Percentiles rank a stretch among this genome's conserved stretches.
These are phyloP conservation scores for Cutaneotrichosporon cutaneum DNA, from an alignment of 1,284 basidiomycete genomes.

Conservation along the genomic window DNA sequence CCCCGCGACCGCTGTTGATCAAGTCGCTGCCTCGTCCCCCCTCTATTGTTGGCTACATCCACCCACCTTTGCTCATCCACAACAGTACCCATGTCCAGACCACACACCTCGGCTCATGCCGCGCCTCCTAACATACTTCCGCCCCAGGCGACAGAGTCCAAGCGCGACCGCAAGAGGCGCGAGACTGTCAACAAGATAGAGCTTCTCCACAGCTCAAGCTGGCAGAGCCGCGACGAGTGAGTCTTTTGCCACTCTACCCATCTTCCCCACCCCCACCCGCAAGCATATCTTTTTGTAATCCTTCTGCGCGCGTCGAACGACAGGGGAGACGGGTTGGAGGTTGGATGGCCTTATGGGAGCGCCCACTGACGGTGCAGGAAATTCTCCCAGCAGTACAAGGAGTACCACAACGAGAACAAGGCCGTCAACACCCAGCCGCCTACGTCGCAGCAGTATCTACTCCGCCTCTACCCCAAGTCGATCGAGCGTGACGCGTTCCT, in stretches of 20 bases:
- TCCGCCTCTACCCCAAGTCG: conserved; percentile 54
- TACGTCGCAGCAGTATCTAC: conserved; percentile 53
- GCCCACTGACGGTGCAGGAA: conserved; percentile 34
- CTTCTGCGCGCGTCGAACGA: not conserved
- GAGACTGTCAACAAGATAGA: conserved; percentile 58
- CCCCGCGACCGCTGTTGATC: not conserved
- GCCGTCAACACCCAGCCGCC: conserved; percentile 52
- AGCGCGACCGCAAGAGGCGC: conserved; percentile 56
- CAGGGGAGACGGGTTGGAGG: not conserved
- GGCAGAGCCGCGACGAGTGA: conserved; percentile 55
- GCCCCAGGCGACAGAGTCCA: conserved; percentile 48
- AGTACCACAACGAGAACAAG: conserved; percentile 50
- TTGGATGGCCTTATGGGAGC: not conserved
- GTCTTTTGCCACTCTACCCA: conserved; percentile 20
- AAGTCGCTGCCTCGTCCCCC: not conserved
- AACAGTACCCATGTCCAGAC: conserved; percentile 23
- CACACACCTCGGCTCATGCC: conserved; percentile 20
- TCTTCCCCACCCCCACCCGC: not conserved
- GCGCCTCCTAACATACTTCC: conserved; percentile 40
- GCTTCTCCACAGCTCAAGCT: conserved; percentile 54
- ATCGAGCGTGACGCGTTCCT: conserved; percentile 56
- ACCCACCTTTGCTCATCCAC: conserved; percentile 6
- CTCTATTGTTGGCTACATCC: not conserved
- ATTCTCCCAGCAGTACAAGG: conserved; percentile 50
- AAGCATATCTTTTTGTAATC: too few relatives aligned